A percentile compares a stretch with the other conserved stretches of the same genome.
Evolutionary conservation across 495 filamentous ascomycete species (phyloP).

Genomic region (Pyrenula aspistea): DNA sequence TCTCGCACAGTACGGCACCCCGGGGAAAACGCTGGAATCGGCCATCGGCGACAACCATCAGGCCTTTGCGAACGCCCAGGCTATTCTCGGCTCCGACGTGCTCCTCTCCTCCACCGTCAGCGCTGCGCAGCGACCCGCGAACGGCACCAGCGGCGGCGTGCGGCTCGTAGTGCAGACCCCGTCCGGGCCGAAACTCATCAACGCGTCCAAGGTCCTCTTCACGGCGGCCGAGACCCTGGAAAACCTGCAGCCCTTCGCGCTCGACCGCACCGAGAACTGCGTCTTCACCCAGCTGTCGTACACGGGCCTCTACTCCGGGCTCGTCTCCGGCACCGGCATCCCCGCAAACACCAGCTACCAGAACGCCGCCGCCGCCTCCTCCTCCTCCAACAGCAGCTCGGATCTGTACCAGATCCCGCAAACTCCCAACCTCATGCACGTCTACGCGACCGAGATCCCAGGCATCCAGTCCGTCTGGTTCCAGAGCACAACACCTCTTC

Average conservation of each 20-base stretch:
- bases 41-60: slow-evolving; percentile 21
- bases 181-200: slow-evolving; percentile 22
- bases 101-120: slow-evolving; percentile 15
- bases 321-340: slow-evolving; percentile 11
- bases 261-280: slow-evolving; percentile 16
- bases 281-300: slow-evolving; percentile 26
- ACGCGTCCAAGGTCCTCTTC: slow-evolving; percentile 30
- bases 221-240: slow-evolving; percentile 19
- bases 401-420: slow-evolving; percentile 13
- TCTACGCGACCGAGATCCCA: slow-evolving; percentile 9
- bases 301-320: slow-evolving; percentile 8
- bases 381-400: slow-evolving; percentile 1
- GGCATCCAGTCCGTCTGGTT: slow-evolving; percentile 9
- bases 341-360: slow-evolving; percentile 8
- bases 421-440: slow-evolving; percentile 13
- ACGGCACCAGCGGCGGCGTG: slow-evolving; percentile 6
- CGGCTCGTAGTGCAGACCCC: slow-evolving; percentile 18
- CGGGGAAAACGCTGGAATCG: slow-evolving; percentile 8
- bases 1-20: background rate
- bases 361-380: slow-evolving; percentile 17
- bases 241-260: slow-evolving; percentile 22
- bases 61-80: slow-evolving; percentile 23
- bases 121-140: slow-evolving; percentile 9
- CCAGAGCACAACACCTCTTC: slow-evolving; percentile 3
- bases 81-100: slow-evolving; percentile 14